Evolutionary conservation across 164 flowering plant species (phyloP).

Genomic region (Brasenia schreberi): DNA sequence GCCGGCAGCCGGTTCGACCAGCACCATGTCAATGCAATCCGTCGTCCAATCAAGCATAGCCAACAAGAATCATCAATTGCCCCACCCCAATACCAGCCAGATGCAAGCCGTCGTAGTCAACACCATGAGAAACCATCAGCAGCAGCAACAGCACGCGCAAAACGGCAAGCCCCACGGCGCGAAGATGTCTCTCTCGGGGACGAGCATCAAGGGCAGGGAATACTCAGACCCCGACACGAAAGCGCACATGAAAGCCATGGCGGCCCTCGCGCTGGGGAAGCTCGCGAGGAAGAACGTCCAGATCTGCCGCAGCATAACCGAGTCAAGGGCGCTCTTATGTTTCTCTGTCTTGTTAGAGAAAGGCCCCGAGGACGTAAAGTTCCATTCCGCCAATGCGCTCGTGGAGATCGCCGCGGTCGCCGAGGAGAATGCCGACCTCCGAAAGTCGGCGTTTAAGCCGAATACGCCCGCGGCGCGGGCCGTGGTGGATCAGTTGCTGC

Average conservation of each 20-base stretch:
- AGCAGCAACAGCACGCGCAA: not conserved
- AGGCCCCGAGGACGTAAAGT: constrained; percentile 49
- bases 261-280: constrained; percentile 61
- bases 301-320: constrained; percentile 61
- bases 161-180: not conserved
- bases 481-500: constrained; percentile 58
- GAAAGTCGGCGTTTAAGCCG: constrained; percentile 79
- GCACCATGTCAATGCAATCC: constrained; percentile 26
- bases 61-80: constrained; percentile 8
- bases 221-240: constrained; percentile 53
- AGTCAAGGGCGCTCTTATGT: constrained; percentile 67
- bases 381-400: constrained; percentile 65
- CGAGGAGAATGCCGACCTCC: constrained; percentile 41
- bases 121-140: constrained; percentile 2
- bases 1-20: not conserved
- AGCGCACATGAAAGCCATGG: constrained; percentile 73
- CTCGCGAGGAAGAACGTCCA: constrained; percentile 38
- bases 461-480: constrained; percentile 77
- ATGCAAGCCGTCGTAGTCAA: not conserved
- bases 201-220: constrained; percentile 62
- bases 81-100: constrained; percentile 1
- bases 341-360: constrained; percentile 66
- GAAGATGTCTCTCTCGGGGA: constrained; percentile 20
- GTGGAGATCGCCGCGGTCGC: constrained; percentile 70
- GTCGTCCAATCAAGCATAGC: constrained; percentile 41